Evolutionary conservation across 768 basidiomycete species (phyloP), one percentile per base, ranked within the genome.

Genomic region (Hericium rajendrae): DNA sequence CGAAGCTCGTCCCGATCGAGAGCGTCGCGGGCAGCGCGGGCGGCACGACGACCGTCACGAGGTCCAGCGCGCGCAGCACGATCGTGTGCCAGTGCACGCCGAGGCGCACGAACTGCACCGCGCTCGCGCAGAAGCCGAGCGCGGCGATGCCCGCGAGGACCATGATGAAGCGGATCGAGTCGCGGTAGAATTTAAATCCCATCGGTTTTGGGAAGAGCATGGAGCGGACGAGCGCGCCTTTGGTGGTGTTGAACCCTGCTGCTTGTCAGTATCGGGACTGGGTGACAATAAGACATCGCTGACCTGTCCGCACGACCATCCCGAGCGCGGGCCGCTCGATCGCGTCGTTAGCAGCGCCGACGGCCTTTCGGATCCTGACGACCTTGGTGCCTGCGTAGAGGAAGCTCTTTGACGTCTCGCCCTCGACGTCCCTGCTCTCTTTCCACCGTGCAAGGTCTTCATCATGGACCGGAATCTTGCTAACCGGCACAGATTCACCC

Each of bases 151-250:
- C 82, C 20, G 91, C 86, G 13, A 99, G 79, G 5, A 99, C 93
- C 20, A 81, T 79, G 54, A 98, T 97, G 70, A 99, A 99, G 60
- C 86, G 76, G 32, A 90, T 83, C 1, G 91, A 91, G 70, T 94
- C 91, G 37, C 86, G 85, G 72, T 98, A 98, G 73, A 99, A 98
- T 70, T 97, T 97, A 82, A 99, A 99, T 0, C 94, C 95, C 60
- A 97, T 94, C 0, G 95, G 94, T 67, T 97, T 97, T 0, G 97
- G 97, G 74, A 94, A 99, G 15, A 99, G 76, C 95, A 99, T 99
- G 0, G 95, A 97, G 22, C 97, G 81, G 22, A 98, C 83, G 22
- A 99, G 75, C 0, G 95, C 89, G 16, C 97, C 97, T 72, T 98
- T 98, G 5, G 97, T 99, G 1, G 97, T 99, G 69, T 90, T 92